A percentile compares a stretch with the other conserved stretches of the same genome.
Evolutionary conservation across 345 rosid species (phyloP).

Genomic region (Reutealis trisperma): DNA sequence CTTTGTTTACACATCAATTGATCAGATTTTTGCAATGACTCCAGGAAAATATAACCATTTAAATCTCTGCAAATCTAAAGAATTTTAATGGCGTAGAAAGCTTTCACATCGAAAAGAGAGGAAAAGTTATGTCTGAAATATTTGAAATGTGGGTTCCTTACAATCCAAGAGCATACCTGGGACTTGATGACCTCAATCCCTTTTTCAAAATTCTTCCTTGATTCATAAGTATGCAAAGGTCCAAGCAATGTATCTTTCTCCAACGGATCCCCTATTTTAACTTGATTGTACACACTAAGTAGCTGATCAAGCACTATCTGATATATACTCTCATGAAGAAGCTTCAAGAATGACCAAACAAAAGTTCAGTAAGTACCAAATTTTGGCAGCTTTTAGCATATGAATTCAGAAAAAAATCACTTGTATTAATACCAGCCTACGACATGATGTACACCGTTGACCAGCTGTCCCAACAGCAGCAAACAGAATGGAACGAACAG

Average conservation of each 20-base stretch:
- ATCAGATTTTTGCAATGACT: neutral
- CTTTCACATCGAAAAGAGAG: neutral
- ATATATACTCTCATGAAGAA: slow-evolving; percentile 84
- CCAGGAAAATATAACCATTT: neutral
- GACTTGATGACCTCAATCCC: slow-evolving; percentile 86
- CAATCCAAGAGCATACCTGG: slow-evolving; percentile 48
- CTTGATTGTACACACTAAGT: slow-evolving; percentile 74
- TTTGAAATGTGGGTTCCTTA: neutral
- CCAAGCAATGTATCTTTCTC: slow-evolving; percentile 87
- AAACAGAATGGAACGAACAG: slow-evolving; percentile 82
- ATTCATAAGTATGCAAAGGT: slow-evolving; percentile 74
- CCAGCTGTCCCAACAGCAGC: slow-evolving; percentile 99
- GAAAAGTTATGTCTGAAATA: neutral
- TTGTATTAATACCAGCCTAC: slow-evolving; percentile 73
- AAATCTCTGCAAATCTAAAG: neutral
- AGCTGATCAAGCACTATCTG: slow-evolving; percentile 72
- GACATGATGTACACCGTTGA: slow-evolving; percentile 98
- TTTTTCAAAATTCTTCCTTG: slow-evolving; percentile 72
- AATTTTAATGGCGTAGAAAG: neutral
- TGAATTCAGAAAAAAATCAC: slow-evolving; percentile 18
- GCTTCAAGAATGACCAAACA: slow-evolving; percentile 47
- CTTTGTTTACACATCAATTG: neutral
- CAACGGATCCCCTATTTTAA: slow-evolving; percentile 86
- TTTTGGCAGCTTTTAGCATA: neutral
- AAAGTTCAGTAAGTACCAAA: slow-evolving; percentile 13